Base-by-base conservation (phyloP, 2,329 filamentous ascomycete genomes). In the Laburnicola sp. region DNA sequence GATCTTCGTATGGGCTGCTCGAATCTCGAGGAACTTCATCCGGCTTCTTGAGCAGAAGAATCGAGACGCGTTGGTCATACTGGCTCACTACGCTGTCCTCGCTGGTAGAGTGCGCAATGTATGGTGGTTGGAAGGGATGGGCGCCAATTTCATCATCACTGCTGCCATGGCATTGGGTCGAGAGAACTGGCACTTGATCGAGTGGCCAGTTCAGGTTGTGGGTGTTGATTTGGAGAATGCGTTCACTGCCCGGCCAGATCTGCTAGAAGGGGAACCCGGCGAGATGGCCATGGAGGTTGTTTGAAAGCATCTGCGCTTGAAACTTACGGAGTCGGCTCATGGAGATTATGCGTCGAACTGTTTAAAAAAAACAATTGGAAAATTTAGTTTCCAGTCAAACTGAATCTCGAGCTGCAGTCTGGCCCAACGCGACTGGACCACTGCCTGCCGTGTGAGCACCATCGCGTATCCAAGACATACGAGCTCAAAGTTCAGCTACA, bases 11-110 rank as follows among this genome's bases (percentile, higher is more conserved):
- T 72, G 69, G 69, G 59, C 62, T 0, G 51, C 63, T 2, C 51
- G 54, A 2, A 62, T 71, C 7, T 62, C 63, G 9, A 59, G 63
- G 8, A 62, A 68, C 9, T 71, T 69, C 28, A 62, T 71, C 2
- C 46, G 56, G 11, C 51, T 70, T 11, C 49, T 74, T 23, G 65
- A 68, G 28, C 47, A 58, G 34, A 66, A 66, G 44, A 64, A 72
- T 27, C 49, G 55, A 1, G 60, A 69, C 16, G 71, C 71, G 1
- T 51, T 75, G 10, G 65, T 74, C 25, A 64, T 75, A 16, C 51
- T 75, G 7, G 72, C 71, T 7, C 65, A 75, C 46, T 75, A 69
- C 46, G 72, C 71, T 16, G 62, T 74, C 4, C 50, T 75, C 11
- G 60, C 70, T 1, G 68, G 68, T 0, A 53, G 69, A 22, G 63